Evolutionary conservation across 345 rosid species (phyloP), one percentile per base, ranked within the genome.

Genomic region (Eucalyptus sp.): DNA sequence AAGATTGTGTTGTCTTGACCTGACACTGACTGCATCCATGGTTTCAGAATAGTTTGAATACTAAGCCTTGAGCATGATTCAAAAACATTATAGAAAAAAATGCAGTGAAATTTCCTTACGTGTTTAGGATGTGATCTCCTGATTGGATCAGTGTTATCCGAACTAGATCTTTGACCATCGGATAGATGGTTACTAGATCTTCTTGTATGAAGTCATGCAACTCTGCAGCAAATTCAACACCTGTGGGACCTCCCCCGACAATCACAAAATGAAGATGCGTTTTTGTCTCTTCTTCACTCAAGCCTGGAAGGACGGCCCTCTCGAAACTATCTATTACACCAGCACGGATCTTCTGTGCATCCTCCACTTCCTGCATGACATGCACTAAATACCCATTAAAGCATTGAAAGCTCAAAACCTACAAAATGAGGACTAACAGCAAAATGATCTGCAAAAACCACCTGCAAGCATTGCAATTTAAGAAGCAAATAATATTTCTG

Each of bases 211-310:
- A 98, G 92, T 98, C 99, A 85, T 98, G 99, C 87, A 98, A 91
- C 93, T 98, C 99, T 22, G 99, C 99, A 71, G 98, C 98, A 95
- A 98, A 98, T 94, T 97, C 99, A 50, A 98, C 98, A 86, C 99
- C 99, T 86, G 99, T 98, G 14, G 99, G 99, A 86, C 99, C 99
- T 11, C 99, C 99, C 71, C 99, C 99, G 50, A 98, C 99, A 81
- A 98, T 93, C 80, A 98, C 97, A 89, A 98, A 98, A 92, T 96
- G 99, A 89, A 98, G 99, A 91, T 93, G 95, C 43, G 85, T 94
- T 90, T 93, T 93, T 87, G 95, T 91, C 90, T 97, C 96, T 88
- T 96, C 99, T 92, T 96, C 99, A 50, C 93, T 97, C 83, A 96
- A 93, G 84, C 94, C 93, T 43, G 99, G 99, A 88, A 98, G 97